Conservation (phyloP, 1,139 yeast species). For the Suhomyces kunorum region DNA sequence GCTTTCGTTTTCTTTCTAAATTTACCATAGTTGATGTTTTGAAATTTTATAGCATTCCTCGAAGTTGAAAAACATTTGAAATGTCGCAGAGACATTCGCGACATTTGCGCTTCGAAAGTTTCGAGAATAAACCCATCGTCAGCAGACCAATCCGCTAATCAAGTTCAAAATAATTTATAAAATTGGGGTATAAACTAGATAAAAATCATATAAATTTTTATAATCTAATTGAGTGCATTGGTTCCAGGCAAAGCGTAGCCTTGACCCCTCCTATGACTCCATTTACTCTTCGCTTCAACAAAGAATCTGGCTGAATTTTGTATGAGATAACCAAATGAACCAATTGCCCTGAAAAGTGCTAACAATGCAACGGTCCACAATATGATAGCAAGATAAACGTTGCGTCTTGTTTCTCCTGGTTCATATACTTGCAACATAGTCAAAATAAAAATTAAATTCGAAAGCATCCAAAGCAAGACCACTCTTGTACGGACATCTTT, state of each 20-base stretch:
- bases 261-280: constrained; percentile 39
- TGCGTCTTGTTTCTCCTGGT: constrained; percentile 56
- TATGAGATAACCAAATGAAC: constrained; percentile 67
- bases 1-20: constrained; percentile 42
- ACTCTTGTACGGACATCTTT: constrained; percentile 92
- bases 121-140: too few species aligned
- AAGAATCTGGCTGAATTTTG: constrained; percentile 42
- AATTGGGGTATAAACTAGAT: not conserved
- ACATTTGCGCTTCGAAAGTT: too few species aligned
- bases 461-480: constrained; percentile 86
- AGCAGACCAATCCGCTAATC: too few species aligned
- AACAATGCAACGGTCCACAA: constrained; percentile 89
- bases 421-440: constrained; percentile 80
- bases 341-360: constrained; percentile 76
- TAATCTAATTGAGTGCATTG: constrained; percentile 32
- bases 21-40: constrained; percentile 39
- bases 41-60: not conserved
- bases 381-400: constrained; percentile 78
- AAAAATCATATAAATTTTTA: not conserved
- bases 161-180: not conserved
- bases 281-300: constrained; percentile 45
- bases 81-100: constrained; percentile 3
- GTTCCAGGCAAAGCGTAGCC: constrained; percentile 42
- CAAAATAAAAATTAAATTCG: constrained; percentile 78
- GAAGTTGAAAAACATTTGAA: not conserved